Evolutionary conservation across 1,139 yeast genomes (phyloP).

Genomic region (Pichia sp.): DNA sequence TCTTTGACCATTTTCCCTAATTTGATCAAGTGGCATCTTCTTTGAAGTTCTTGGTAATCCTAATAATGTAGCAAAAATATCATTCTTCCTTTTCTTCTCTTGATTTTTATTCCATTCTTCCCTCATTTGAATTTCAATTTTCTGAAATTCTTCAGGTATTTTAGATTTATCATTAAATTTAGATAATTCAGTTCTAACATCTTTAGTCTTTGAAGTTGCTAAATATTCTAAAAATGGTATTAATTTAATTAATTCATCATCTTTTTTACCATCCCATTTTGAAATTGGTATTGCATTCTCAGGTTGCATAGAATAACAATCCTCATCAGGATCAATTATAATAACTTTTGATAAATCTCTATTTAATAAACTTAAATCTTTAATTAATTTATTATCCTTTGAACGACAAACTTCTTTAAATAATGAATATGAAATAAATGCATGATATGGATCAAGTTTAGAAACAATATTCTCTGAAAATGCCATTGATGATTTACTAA

Average conservation of each 20-base stretch:
- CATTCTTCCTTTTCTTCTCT: slow-evolving; percentile 16
- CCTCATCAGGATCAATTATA: slow-evolving; percentile 70
- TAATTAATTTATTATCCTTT: slow-evolving; percentile 79
- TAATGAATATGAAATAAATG: slow-evolving; percentile 78
- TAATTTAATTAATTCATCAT: slow-evolving; percentile 67
- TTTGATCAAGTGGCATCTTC: slow-evolving; percentile 84
- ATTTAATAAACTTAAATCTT: slow-evolving; percentile 82
- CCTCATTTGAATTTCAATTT: slow-evolving; percentile 71
- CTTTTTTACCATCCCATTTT: slow-evolving; percentile 83
- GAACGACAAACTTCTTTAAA: slow-evolving; percentile 89
- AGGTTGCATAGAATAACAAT: slow-evolving; percentile 74
- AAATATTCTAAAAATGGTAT: slow-evolving; percentile 92
- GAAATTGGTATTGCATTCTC: slow-evolving; percentile 80
- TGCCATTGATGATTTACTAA: slow-evolving; percentile 78
- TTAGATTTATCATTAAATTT: slow-evolving; percentile 60
- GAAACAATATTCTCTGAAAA: slow-evolving; percentile 79
- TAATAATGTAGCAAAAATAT: slow-evolving; percentile 36
- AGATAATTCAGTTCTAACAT: slow-evolving; percentile 79
- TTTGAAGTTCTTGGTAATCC: slow-evolving; percentile 54
- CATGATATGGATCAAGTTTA: slow-evolving; percentile 89
- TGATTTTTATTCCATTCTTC: slow-evolving; percentile 64
- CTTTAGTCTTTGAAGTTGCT: slow-evolving; percentile 85
- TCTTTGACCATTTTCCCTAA: slow-evolving; percentile 89
- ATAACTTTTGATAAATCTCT: slow-evolving; percentile 82
- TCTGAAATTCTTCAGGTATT: slow-evolving; percentile 71